These are phyloP conservation scores for Backusella luteola DNA, from an alignment of 192 early-diverging fungal genomes.

Conservation along the genomic window DNA sequence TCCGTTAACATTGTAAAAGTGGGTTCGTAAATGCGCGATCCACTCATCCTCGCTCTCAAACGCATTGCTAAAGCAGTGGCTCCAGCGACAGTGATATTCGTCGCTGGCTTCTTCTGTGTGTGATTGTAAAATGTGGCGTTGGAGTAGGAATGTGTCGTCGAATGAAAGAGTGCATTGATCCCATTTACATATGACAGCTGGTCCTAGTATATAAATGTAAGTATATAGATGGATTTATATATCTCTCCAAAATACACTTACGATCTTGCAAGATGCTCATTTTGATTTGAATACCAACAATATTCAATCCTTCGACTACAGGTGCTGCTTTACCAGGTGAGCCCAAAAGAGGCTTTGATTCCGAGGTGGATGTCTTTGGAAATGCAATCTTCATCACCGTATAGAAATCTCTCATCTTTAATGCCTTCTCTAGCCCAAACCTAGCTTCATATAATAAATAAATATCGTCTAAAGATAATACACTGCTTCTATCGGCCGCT, in stretches of 20 bases:
- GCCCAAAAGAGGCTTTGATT: not conserved
- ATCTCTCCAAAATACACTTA: not conserved
- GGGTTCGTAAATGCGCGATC: not conserved
- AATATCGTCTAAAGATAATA: conserved; percentile 41
- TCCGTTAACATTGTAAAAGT: not conserved
- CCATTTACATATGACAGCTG: conserved; percentile 42
- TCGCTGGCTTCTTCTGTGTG: conserved; percentile 27
- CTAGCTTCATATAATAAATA: conserved; percentile 50
- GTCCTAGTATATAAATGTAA: not conserved
- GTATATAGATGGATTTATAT: not conserved
- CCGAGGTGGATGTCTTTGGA: conserved; percentile 13
- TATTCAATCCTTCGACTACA: conserved; percentile 21
- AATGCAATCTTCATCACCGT: conserved; percentile 39
- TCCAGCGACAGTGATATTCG: not conserved
- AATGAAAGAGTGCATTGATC: conserved; percentile 43
- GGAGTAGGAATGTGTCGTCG: conserved; percentile 36
- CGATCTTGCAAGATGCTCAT: conserved; percentile 31
- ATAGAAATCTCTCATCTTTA: conserved; percentile 30
- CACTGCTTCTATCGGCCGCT: conserved; percentile 32
- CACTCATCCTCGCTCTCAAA: not conserved
- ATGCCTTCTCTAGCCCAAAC: conserved; percentile 36
- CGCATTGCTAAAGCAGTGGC: not conserved
- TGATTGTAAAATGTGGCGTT: conserved; percentile 46
- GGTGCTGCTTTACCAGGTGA: not conserved
- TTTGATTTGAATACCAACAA: conserved; percentile 34